Percentiles rank a stretch among this genome's conserved stretches.
Evolutionary conservation across 75 land plant genomes (phyloP).

Genomic region (Pinus taeda): DNA sequence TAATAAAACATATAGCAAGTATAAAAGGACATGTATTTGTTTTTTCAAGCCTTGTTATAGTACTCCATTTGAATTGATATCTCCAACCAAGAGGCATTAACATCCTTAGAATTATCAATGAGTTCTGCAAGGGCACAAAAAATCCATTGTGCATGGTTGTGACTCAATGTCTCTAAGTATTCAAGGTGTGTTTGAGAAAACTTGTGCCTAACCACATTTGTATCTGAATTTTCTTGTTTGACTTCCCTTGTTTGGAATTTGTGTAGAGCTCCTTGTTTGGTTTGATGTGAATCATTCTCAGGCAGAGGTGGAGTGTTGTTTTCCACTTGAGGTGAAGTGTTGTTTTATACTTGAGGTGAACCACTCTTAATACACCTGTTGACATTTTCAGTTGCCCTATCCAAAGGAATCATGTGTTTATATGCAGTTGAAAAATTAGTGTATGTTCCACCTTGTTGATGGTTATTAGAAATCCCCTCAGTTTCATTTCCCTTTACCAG

Average conservation of each 20-base stretch:
- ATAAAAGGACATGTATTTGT: conserved; percentile 49
- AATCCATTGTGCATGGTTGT: conserved; percentile 59
- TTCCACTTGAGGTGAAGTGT: too few species aligned
- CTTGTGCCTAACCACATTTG: not conserved
- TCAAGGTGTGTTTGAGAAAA: conserved; percentile 22
- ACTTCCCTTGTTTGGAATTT: not conserved
- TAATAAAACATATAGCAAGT: too few species aligned
- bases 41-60: conserved; percentile 16
- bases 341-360: too few species aligned
- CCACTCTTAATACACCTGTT: not conserved
- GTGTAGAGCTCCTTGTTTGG: not conserved
- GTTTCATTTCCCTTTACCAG: not conserved
- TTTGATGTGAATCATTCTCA: not conserved
- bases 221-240: not conserved
- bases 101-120: conserved; percentile 75
- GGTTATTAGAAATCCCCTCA: not conserved
- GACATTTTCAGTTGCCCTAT: not conserved
- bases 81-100: conserved; percentile 52
- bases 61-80: conserved; percentile 33
- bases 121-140: conserved; percentile 85
- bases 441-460: not conserved
- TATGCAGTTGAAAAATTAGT: not conserved
- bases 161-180: conserved; percentile 52
- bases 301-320: too few species aligned
- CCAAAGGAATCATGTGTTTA: not conserved